These are phyloP conservation scores for Spathaspora arborariae DNA, from an alignment of 805 yeast genomes.

Conservation along the genomic window DNA sequence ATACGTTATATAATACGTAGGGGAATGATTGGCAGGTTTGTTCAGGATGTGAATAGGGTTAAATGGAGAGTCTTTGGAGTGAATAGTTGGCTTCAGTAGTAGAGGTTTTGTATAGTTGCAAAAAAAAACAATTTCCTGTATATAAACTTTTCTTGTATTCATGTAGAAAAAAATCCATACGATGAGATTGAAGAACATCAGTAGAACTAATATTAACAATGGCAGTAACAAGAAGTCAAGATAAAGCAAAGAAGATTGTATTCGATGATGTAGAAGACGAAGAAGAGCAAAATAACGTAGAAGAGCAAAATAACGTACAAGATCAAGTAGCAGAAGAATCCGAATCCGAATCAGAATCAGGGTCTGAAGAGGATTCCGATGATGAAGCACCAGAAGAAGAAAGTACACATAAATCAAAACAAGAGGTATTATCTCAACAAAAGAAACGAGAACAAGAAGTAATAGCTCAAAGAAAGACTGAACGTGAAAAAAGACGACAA, in stretches of 20 bases:
- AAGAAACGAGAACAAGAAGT: conserved; percentile 20
- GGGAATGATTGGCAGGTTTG: background rate
- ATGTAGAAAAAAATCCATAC: background rate
- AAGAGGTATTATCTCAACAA: conserved; percentile 17
- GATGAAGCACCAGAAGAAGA: conserved; percentile 46
- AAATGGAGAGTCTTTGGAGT: conserved; percentile 36
- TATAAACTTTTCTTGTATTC: background rate
- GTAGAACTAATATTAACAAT: conserved; percentile 9
- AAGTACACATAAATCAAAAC: conserved; percentile 26
- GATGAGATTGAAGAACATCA: background rate
- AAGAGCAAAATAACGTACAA: conserved; percentile 8
- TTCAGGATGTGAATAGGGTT: conserved; percentile 20
- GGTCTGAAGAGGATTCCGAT: conserved; percentile 18
- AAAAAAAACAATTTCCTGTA: conserved; percentile 1
- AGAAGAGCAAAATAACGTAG: conserved; percentile 11
- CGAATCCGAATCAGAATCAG: conserved; percentile 16
- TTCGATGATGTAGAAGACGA: conserved; percentile 26
- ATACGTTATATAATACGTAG: conserved; percentile 4
- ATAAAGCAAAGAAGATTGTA: conserved; percentile 25
- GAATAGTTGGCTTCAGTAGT: conserved; percentile 20
- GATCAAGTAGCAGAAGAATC: conserved; percentile 8
- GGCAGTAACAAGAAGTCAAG: conserved; percentile 29
- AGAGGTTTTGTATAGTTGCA: background rate
- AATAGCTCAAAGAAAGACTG: conserved; percentile 22
- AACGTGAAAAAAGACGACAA: conserved; percentile 34